Base-by-base conservation (phyloP, 169 alveolate genomes). In the Perkinsus marinus region DNA sequence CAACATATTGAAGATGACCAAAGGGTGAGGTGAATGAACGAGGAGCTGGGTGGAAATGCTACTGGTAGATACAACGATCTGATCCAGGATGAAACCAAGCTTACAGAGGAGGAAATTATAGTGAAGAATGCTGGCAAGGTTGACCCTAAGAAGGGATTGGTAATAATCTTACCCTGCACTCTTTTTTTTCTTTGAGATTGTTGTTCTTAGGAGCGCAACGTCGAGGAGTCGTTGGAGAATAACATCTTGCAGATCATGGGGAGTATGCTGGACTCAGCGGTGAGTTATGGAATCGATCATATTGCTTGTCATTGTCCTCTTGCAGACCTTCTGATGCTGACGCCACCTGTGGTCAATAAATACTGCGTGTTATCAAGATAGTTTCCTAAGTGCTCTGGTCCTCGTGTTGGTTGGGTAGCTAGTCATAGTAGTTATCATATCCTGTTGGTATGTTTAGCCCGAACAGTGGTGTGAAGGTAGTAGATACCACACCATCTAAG, bases 81-180 rank as follows among this genome's bases (percentile, higher is more conserved):
- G 97, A 97, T 98, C 39, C 98, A 98, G 94, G 99, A 97, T 68
- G 99, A 98, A 94, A 92, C 97, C 91, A 97, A 97, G 68, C 97
- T 97, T 94, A 97, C 99, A 7, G 96, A 98, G 36, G 98, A 98
- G 92, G 99, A 99, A 93, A 96, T 98, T 5, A 95, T 96, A 37
- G 96, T 98, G 0, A 96, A 96, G 89, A 96, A 96, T 90, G 98
- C 97, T 30, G 99, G 99, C 39, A 97, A 98, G 94, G 93, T 97
- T 68, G 98, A 98, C 93, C 98, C 99, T n/a, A 97, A 97, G 93
- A 97, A 94, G 91, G 97, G 98, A 90, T 68, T 97, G 68, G 94
- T 57, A 57, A 57, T 57, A 57, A n/a, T n/a, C n/a, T n/a, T n/a
- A n/a, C n/a, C n/a, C n/a, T n/a, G n/a, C n/a, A n/a, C n/a, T n/a